Conservation (phyloP, 306 rosid genomes). For the Vigna reflexopilosa region DNA sequence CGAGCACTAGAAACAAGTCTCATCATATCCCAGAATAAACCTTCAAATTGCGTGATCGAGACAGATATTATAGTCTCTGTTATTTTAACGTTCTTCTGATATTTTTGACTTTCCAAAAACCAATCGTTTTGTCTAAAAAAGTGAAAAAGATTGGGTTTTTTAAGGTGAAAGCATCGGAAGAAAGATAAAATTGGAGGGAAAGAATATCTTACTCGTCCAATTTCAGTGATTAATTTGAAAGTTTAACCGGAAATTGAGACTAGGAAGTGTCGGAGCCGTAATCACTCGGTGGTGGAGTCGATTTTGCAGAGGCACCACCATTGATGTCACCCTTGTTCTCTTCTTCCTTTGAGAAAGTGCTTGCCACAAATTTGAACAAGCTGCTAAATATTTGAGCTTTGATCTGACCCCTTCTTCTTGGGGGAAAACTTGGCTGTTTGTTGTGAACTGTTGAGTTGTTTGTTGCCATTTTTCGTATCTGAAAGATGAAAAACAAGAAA, state of each 20-base stretch:
- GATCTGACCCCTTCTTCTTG: constrained; percentile 46
- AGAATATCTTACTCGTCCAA: not conserved
- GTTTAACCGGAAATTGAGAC: not conserved
- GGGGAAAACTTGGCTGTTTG: constrained; percentile 33
- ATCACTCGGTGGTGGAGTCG: constrained; percentile 47
- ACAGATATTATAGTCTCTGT: not conserved
- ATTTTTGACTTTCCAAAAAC: not conserved
- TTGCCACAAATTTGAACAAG: constrained; percentile 38
- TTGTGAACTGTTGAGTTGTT: not conserved
- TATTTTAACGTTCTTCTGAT: not conserved
- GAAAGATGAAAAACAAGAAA: not conserved
- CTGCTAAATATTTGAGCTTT: constrained; percentile 49
- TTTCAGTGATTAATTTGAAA: not conserved
- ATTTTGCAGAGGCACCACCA: constrained; percentile 34
- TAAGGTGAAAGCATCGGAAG: not conserved
- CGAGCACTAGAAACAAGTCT: not conserved
- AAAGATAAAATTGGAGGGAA: not conserved
- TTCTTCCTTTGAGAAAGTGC: constrained; percentile 38
- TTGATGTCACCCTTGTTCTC: not conserved
- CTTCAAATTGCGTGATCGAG: constrained; percentile 4
- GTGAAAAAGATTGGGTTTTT: not conserved
- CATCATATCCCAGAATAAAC: not conserved
- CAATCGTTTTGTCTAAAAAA: not conserved
- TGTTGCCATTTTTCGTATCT: constrained; percentile 36
- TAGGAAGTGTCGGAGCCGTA: constrained; percentile 44